Base-by-base conservation (phyloP, 208 protist genomes). In the Acanthamoeba sp. region DNA sequence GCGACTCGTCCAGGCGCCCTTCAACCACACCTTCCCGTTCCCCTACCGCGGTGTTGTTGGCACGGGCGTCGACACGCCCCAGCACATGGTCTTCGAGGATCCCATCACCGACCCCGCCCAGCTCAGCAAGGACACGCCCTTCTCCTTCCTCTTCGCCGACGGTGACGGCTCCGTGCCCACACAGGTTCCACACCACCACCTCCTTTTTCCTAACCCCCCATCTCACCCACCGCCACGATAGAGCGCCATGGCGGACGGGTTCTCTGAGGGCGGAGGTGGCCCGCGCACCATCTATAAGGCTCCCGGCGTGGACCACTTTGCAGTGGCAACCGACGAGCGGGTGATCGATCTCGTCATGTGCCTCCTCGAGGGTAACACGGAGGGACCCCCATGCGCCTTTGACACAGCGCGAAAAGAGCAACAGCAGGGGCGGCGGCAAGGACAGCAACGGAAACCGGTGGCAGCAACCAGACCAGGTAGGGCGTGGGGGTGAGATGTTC, bases 21-120 rank as follows among this genome's bases (percentile, higher is more conserved):
- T 36, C 40, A 85, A 85, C 10, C 24, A 48, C 16, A 6, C 16
- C 29, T 85, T 42, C 76, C 76, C 76, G 40, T 85, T 85, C 76
- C 34, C 76, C 20, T 85, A 57, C 29, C 36, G n/a, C 76, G 36
- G 40, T 9, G 9, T 85, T 24, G 6, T 85, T 6, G 76, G 76
- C 29, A 27, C 27, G 12, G 76, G 34, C 36, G n/a, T 48, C 24
- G 24, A 18, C 42, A 85, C 76, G 20, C 76, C 76, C 6, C 42
- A 29, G 16, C 24, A 85, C 76, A 85, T 85, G 76, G 42, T 85
- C 42, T 85, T 57, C 42, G 5, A 6, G 20, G 42, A 85, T 5
- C 76, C 76, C 76, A 85, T 85, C 36, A 10, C 6, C 38, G 12
- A 42, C 24, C n/a, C n/a, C 16, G 10, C 76, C 36, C 40, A 50